A percentile compares a stretch with the other conserved stretches of the same genome.
Conservation (phyloP, 345 rosid species). For the Iberis pinnata region DNA sequence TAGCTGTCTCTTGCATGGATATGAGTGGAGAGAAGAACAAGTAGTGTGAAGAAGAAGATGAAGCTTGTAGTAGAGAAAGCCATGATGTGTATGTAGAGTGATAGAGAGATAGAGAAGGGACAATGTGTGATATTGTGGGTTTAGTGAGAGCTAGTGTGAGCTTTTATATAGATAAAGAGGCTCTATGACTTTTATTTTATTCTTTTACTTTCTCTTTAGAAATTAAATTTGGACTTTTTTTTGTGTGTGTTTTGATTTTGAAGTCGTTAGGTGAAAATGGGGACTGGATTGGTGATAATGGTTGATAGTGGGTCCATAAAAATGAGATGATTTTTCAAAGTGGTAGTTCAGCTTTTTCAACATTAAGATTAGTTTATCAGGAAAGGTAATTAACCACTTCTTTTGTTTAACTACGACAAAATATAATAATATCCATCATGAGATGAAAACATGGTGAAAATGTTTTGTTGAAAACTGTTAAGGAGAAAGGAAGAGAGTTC, state of each 20-base stretch:
- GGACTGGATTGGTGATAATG: conserved; percentile 30
- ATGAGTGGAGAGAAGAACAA: conserved; percentile 28
- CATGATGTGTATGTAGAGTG: conserved; percentile 25
- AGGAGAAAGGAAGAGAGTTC: too few relatives aligned
- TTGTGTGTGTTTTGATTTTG: conserved; percentile 14
- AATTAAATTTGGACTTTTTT: conserved; percentile 21
- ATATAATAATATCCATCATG: conserved; percentile 5
- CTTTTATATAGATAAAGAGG: conserved; percentile 26
- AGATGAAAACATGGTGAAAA: conserved; percentile 10
- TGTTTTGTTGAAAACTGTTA: neutral
- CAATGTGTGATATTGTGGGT: conserved; percentile 16
- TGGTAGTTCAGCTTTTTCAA: conserved; percentile 28
- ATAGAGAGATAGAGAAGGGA: conserved; percentile 15
- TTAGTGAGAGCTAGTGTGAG: conserved; percentile 17
- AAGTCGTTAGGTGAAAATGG: conserved; percentile 31
- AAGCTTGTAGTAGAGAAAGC: conserved; percentile 30
- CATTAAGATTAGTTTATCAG: conserved; percentile 19
- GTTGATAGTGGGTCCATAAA: conserved; percentile 21
- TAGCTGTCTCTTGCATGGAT: conserved; percentile 36
- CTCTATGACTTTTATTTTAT: neutral
- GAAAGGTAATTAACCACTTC: conserved; percentile 9
- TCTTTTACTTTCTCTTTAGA: conserved; percentile 17
- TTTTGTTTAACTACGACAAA: neutral
- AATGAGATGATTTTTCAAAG: conserved; percentile 29
- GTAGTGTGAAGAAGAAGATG: conserved; percentile 26